Evolutionary conservation across 2,329 filamentous ascomycete genomes (phyloP).

Genomic region (Fusarium longipes): DNA sequence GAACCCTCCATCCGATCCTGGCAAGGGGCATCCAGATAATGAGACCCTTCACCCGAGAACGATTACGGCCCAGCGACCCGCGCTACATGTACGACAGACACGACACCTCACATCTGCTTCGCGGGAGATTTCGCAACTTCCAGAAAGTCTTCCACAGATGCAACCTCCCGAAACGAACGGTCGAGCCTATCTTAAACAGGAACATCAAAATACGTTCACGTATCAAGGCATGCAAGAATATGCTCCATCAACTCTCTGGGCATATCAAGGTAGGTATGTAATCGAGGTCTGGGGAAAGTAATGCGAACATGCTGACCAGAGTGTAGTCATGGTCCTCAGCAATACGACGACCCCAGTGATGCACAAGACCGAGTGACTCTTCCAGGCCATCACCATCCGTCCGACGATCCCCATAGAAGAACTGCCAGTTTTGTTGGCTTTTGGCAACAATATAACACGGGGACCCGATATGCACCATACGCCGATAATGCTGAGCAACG

Average conservation of each 20-base stretch:
- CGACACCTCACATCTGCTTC: background rate
- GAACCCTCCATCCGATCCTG: background rate
- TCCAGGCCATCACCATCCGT: background rate
- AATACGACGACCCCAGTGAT: background rate
- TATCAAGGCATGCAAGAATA: background rate
- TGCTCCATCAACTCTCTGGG: constrained; percentile 6
- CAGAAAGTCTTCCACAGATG: background rate
- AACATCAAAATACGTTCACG: background rate
- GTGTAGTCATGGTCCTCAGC: background rate
- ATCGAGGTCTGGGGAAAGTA: background rate
- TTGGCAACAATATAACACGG: background rate
- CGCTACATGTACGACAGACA: background rate
- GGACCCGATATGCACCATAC: background rate
- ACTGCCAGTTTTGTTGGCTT: constrained; percentile 15
- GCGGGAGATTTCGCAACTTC: background rate
- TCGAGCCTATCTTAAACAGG: background rate
- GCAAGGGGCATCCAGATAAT: background rate
- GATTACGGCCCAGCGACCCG: background rate
- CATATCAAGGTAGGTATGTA: constrained; percentile 32
- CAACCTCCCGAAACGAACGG: background rate
- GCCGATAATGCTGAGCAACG: background rate
- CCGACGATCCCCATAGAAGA: background rate
- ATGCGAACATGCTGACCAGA: constrained; percentile 1
- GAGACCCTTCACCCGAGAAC: background rate
- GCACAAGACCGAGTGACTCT: constrained; percentile 1